Base-by-base conservation (phyloP, 2,329 filamentous ascomycete species). In the Calonectria multiphialidica region DNA sequence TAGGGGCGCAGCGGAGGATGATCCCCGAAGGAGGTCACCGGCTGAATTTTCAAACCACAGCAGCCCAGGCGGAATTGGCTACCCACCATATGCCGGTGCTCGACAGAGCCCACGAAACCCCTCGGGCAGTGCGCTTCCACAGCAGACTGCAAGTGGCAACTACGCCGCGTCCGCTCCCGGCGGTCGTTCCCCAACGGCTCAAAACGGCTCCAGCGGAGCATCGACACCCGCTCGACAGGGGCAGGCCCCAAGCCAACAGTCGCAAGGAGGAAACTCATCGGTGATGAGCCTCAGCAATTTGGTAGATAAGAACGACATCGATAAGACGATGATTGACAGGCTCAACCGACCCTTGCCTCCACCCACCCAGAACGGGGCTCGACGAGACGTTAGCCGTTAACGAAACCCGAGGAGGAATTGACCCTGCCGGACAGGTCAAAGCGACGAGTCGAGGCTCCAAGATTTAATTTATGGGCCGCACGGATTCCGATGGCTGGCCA, bases 231-330 rank as follows among this genome's bases (percentile, higher is more conserved):
- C 80, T 23, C 81, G 80, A 47, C 79, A 81, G 30, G 78, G 80
- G 71, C 73, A 78, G 65, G 40, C 72, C 67, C 33, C 74, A 18
- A 70, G 65, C 13, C 78, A 72, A 61, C 73, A 76, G 45, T 47
- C 73, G 28, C 76, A 78, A 68, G 76, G 77, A 62, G 78, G 75
- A 37, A 75, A 80, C 16, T 66, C 79, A 13, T 88, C 87, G n/a
- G 84, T 88, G 25, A 90, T 90, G 88, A 90, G 87, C 76, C 77
- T 89, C 47, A 87, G 86, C 77, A 88, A 87, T 70, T 81, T 89
- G 72, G 86, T 89, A 78, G 88, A 87, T 33, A 86, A 85, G 76
- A 87, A 84, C 75, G 88, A 90, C 69, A 90, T 90, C 70, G 89
- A 91, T 76, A 85, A 85, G 75, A 86, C 82, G 71, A 91, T 91